phyloP scores from a whole-genome alignment of 139 green algal species.

The Tetraselmis striata region DNA sequence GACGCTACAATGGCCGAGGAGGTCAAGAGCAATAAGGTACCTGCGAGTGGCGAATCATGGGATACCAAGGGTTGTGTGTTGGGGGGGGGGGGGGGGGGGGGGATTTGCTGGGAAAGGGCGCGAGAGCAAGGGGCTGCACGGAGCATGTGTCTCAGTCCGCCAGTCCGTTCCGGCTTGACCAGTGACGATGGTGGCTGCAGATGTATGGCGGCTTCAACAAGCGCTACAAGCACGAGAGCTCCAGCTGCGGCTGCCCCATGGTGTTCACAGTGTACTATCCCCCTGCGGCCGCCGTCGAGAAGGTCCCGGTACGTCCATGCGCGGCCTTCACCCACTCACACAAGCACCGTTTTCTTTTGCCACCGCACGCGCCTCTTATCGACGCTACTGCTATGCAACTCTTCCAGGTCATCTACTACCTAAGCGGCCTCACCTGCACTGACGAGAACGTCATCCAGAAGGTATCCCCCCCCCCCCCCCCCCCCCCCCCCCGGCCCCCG shows the following conservation, averaged over 20 bases:
- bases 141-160: neutral
- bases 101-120: too few species aligned
- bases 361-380: too few species aligned
- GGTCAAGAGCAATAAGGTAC: conserved; percentile 26
- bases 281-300: conserved; percentile 12
- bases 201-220: conserved; percentile 58
- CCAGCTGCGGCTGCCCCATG: conserved; percentile 68
- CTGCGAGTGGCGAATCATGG: too few species aligned
- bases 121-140: too few species aligned
- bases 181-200: neutral
- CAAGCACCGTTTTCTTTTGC: conserved; percentile 1
- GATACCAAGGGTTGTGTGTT: too few species aligned
- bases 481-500: too few species aligned
- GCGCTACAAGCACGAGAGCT: conserved; percentile 59
- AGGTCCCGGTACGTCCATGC: conserved; percentile 39
- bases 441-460: conserved; percentile 91
- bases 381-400: neutral
- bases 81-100: too few species aligned
- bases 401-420: conserved; percentile 76
- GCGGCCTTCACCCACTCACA: neutral
- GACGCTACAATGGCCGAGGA: conserved; percentile 20
- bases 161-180: conserved; percentile 17
- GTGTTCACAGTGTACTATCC: conserved; percentile 66
- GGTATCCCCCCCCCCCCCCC: neutral
- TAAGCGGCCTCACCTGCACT: conserved; percentile 89